phyloP scores from a whole-genome alignment of 257 asterid species.

The Solanum pennellii region DNA sequence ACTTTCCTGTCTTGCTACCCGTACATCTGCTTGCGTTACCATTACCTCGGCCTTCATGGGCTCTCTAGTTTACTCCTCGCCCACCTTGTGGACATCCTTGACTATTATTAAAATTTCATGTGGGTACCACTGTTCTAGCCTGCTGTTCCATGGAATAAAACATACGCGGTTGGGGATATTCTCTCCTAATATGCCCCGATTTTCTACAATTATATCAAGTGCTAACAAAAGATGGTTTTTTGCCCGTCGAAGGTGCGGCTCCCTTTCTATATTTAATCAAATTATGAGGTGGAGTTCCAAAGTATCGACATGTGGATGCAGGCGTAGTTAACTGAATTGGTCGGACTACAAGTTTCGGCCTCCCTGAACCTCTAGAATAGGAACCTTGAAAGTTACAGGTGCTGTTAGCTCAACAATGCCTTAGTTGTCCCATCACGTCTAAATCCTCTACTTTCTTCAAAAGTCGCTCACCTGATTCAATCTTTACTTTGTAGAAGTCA shows the following conservation, averaged over 20 bases:
- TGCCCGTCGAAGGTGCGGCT: background rate
- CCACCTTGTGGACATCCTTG: background rate
- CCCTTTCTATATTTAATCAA: no score
- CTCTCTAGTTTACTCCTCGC: background rate
- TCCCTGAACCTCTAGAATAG: background rate
- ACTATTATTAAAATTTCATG: background rate
- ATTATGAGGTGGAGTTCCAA: background rate
- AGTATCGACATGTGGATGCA: background rate
- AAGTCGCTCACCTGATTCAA: no score
- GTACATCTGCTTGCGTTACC: background rate
- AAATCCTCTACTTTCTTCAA: no score
- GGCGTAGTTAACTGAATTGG: background rate
- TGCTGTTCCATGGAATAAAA: background rate
- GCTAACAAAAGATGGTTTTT: background rate
- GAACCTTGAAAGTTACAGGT: no score
- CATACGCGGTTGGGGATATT: background rate
- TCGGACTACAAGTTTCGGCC: background rate
- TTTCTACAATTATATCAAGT: background rate
- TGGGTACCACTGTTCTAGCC: background rate
- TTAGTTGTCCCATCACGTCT: no score
- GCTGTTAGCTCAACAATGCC: no score
- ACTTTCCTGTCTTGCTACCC: background rate
- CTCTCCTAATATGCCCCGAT: background rate
- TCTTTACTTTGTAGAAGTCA: no score
- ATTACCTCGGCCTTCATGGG: background rate